These are phyloP conservation scores for Lentinus brumalis DNA, from an alignment of 768 basidiomycete genomes.

Conservation along the genomic window DNA sequence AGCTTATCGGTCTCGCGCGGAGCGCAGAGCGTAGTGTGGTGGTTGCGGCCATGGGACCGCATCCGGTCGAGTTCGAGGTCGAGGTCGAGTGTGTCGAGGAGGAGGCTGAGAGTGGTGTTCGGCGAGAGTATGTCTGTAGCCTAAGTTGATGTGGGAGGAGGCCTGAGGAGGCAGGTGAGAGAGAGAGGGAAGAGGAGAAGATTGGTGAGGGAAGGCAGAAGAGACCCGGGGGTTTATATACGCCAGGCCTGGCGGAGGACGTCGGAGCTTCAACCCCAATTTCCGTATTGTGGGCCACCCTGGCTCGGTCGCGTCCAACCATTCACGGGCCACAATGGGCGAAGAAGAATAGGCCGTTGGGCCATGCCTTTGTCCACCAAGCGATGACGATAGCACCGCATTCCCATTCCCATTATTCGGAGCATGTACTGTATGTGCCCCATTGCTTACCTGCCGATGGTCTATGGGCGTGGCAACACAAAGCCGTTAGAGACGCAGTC, in stretches of 20 bases:
- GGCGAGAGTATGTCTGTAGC: too few relatives aligned
- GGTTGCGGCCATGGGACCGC: neutral
- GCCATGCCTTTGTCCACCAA: too few relatives aligned
- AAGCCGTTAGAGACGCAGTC: too few relatives aligned
- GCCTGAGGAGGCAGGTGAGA: neutral
- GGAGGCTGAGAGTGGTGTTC: neutral
- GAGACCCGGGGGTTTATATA: neutral
- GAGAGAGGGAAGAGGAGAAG: neutral
- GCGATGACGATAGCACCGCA: too few relatives aligned
- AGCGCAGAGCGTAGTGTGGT: neutral
- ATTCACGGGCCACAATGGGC: too few relatives aligned
- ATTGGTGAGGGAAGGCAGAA: neutral
- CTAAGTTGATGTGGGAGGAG: neutral
- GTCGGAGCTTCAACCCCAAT: neutral
- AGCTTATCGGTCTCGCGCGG: conserved; percentile 1
- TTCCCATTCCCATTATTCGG: too few relatives aligned
- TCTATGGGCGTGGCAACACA: too few relatives aligned
- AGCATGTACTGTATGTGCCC: too few relatives aligned
- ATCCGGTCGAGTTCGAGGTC: neutral
- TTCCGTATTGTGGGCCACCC: neutral
- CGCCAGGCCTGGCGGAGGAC: neutral
- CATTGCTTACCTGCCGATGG: too few relatives aligned
- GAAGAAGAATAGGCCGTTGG: too few relatives aligned
- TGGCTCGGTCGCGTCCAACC: too few relatives aligned
- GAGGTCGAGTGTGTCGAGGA: neutral